Conservation (phyloP, 1,284 basidiomycete species). For the Moesziomyces sp. region DNA sequence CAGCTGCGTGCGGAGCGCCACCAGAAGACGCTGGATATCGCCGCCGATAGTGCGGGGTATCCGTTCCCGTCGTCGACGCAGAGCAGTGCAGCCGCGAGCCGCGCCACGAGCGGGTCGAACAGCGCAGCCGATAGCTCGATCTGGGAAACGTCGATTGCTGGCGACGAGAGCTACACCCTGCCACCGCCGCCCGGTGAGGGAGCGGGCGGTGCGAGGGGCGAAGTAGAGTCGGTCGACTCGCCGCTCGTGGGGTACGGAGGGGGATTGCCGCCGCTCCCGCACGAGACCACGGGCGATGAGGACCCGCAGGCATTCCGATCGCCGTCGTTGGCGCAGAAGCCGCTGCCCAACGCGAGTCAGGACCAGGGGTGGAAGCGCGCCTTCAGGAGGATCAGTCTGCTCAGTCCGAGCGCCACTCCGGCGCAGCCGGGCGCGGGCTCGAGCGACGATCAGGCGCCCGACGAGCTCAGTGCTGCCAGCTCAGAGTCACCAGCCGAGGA, state of each 20-base stretch:
- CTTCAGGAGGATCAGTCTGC: constrained; percentile 34
- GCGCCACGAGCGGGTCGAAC: constrained; percentile 21
- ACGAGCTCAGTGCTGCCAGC: not conserved
- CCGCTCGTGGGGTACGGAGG: constrained; percentile 27
- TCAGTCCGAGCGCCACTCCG: constrained; percentile 11
- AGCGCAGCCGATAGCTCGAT: constrained; percentile 35
- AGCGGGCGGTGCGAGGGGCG: not conserved
- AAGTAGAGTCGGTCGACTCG: constrained; percentile 13
- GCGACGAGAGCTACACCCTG: constrained; percentile 50
- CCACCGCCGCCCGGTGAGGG: constrained; percentile 12
- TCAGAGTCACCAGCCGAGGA: not conserved
- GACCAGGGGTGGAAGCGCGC: constrained; percentile 46
- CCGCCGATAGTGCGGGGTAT: constrained; percentile 16
- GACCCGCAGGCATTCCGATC: constrained; percentile 22
- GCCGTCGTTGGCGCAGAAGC: constrained; percentile 11
- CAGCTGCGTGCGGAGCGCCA: constrained; percentile 36
- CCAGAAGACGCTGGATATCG: constrained; percentile 41
- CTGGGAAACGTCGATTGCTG: constrained; percentile 42
- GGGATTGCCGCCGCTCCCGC: constrained; percentile 26
- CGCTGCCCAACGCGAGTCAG: constrained; percentile 11
- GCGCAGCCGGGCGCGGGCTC: constrained; percentile 1
- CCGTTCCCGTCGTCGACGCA: constrained; percentile 29
- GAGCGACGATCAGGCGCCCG: constrained; percentile 9
- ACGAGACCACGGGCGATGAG: constrained; percentile 42
- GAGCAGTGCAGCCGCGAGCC: constrained; percentile 26